Evolutionary conservation across 2,329 filamentous ascomycete species (phyloP), one percentile per base, ranked within the genome.

Genomic region (Metarhizium guizhouense): DNA sequence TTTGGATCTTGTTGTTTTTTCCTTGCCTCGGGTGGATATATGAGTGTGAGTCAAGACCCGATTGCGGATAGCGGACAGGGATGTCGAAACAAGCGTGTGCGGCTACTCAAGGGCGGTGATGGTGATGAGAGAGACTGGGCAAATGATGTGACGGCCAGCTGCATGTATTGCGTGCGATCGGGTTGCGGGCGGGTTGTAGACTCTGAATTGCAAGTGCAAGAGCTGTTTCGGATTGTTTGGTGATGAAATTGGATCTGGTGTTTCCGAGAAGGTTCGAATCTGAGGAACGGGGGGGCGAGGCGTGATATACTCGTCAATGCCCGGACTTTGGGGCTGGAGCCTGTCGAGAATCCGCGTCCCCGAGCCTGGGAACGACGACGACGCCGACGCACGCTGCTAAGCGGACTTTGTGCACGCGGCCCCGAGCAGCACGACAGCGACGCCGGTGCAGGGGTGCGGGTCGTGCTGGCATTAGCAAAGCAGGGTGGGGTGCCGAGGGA

Each of bases 401-500:
- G 62, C 67, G 67, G 67, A 68, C 59, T 70, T 68, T 68, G 65
- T 59, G 57, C 60, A 62, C 61, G 63, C 65, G 64, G 64, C 59
- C 65, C 66, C 66, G 66, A 66, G 62, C 59, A 64, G 58, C 25
- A 25, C 60, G 59, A 60, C 58, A 58, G 57, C 54, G 51, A 47
- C 53, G 43, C 53, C 55, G 34, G 52, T 25, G 43, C 45, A 51
- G 47, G 54, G 57, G 59, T 59, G 60, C 48, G 63, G 54, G 55
- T 52, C 47, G 42, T 20, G 56, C 55, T 56, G 58, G 40, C 36
- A 16, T 54, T 47, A 43, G 52, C 36, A 32, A 25, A 47, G 10
- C 34, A 45, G 50, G 47, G 45, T 42, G 48, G 53, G 56, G 38
- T 4, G 1, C 25, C 25, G 25, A 25, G 25, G 25, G 25, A 56